A percentile compares a stretch with the other conserved stretches of the same genome.
Conservation (phyloP, 192 early-diverging fungal species). For the Backusella parvicylindrica region DNA sequence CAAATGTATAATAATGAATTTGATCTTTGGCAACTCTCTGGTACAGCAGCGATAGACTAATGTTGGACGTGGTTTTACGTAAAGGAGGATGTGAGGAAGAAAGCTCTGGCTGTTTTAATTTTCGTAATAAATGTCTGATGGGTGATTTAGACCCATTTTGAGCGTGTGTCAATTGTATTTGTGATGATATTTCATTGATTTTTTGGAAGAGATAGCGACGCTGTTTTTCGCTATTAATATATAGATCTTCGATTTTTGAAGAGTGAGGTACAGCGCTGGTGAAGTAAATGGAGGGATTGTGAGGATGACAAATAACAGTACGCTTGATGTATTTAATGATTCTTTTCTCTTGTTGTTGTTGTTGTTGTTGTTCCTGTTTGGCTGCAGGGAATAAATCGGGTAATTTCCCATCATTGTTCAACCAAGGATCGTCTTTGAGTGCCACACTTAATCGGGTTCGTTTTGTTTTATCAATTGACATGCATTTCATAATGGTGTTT, state of each 20-base stretch:
- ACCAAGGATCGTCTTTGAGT: constrained; percentile 46
- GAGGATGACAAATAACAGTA: constrained; percentile 29
- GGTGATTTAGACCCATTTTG: background rate
- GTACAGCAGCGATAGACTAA: constrained; percentile 21
- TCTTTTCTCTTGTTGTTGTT: constrained; percentile 21
- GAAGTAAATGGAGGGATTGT: constrained; percentile 28
- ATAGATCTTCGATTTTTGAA: constrained; percentile 17
- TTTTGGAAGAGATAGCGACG: constrained; percentile 28
- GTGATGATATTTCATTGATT: constrained; percentile 10
- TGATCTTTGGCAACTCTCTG: constrained; percentile 31
- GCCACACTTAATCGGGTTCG: constrained; percentile 34
- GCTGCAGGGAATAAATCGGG: constrained; percentile 7
- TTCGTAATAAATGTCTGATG: constrained; percentile 17
- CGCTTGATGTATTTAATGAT: constrained; percentile 3
- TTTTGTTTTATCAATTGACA: constrained; percentile 39
- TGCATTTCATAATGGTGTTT: constrained; percentile 40
- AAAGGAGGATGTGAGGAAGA: background rate
- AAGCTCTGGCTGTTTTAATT: constrained; percentile 6
- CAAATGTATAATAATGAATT: constrained; percentile 25
- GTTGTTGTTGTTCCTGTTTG: background rate
- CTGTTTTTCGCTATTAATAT: constrained; percentile 11
- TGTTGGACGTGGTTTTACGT: constrained; percentile 6
- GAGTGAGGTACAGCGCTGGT: constrained; percentile 21
- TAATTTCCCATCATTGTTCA: constrained; percentile 34
- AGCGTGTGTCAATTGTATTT: constrained; percentile 11